Evolutionary conservation across 345 rosid genomes (phyloP).

Genomic region (Diplotaxis tenuifolia): DNA sequence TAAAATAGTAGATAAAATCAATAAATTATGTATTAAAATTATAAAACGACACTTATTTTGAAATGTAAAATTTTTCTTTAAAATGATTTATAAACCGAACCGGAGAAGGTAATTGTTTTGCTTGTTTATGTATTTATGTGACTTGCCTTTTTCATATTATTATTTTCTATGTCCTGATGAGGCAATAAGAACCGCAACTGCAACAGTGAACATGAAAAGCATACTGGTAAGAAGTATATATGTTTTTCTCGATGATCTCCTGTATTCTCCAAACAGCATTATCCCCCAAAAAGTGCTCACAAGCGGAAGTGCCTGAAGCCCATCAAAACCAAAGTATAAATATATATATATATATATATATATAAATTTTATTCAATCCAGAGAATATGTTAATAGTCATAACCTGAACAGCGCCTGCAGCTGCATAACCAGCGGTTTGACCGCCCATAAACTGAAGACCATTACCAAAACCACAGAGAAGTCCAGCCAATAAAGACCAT

Average conservation of each 20-base stretch:
- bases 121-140: neutral
- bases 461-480: conserved; percentile 38
- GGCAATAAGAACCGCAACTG: conserved; percentile 78
- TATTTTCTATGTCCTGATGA: conserved; percentile 69
- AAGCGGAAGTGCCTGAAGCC: conserved; percentile 76
- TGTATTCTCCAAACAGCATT: conserved; percentile 74
- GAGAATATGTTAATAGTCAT: neutral
- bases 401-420: conserved; percentile 84
- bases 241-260: conserved; percentile 68
- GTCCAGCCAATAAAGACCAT: conserved; percentile 79
- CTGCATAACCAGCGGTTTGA: conserved; percentile 88
- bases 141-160: conserved; percentile 2
- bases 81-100: too few relatives aligned
- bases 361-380: neutral
- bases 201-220: conserved; percentile 70
- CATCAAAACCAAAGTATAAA: conserved; percentile 3
- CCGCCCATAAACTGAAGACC: conserved; percentile 92
- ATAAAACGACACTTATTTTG: too few relatives aligned
- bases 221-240: conserved; percentile 57
- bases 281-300: conserved; percentile 93
- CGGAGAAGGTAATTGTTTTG: too few relatives aligned
- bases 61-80: too few relatives aligned
- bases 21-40: too few relatives aligned
- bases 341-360: neutral
- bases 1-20: too few relatives aligned